These are phyloP conservation scores for Umbelopsis vinacea DNA, from an alignment of 192 early-diverging fungal genomes.

Conservation along the genomic window DNA sequence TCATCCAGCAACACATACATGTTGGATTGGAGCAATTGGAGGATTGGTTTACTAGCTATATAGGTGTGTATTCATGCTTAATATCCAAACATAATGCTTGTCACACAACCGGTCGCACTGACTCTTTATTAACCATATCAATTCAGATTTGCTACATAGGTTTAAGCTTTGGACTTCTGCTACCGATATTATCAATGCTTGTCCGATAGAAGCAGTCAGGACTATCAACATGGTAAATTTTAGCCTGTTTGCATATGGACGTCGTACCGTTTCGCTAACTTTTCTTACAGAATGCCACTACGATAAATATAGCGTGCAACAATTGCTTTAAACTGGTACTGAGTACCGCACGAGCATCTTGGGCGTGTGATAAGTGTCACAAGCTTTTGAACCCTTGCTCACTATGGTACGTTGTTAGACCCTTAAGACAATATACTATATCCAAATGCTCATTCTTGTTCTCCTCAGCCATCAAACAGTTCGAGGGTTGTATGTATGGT, in stretches of 20 bases:
- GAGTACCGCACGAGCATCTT: conserved; percentile 52
- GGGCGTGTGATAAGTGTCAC: conserved; percentile 74
- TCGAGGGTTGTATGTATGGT: conserved; percentile 77
- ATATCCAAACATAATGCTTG: neutral
- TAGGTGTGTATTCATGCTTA: conserved; percentile 48
- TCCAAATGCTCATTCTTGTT: neutral
- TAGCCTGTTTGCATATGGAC: neutral
- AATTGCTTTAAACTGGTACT: conserved; percentile 67
- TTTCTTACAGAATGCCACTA: conserved; percentile 65
- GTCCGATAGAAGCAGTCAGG: conserved; percentile 45
- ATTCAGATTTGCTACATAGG: conserved; percentile 68
- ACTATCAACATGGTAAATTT: conserved; percentile 54
- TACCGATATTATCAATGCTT: conserved; percentile 61
- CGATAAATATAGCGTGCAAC: conserved; percentile 70
- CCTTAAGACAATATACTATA: neutral
- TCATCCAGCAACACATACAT: conserved; percentile 51
- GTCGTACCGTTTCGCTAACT: neutral
- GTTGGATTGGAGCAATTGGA: conserved; percentile 55
- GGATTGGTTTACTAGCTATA: conserved; percentile 72
- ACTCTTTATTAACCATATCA: neutral
- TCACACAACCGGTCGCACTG: no score
- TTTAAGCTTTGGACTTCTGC: conserved; percentile 75
- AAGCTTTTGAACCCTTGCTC: conserved; percentile 67
- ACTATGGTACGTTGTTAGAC: conserved; percentile 56
- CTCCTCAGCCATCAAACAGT: conserved; percentile 68